phyloP scores from a whole-genome alignment of 2,329 filamentous ascomycete species.

The Claviceps sp. region DNA sequence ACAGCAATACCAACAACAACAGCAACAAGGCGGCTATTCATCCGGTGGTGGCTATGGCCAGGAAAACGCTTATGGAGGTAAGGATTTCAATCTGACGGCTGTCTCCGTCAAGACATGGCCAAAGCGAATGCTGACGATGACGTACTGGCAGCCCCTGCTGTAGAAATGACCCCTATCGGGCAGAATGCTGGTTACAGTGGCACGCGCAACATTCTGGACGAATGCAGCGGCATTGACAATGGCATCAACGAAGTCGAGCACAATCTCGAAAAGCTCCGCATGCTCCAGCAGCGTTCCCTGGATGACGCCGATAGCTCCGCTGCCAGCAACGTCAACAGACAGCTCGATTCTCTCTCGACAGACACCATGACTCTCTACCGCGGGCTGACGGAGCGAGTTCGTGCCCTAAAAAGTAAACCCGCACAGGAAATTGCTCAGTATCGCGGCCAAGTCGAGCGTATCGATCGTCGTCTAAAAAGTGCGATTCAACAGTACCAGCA shows the following conservation, averaged over 20 bases:
- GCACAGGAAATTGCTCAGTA: constrained; percentile 64
- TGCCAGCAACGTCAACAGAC: constrained; percentile 50
- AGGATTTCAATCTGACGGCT: not conserved
- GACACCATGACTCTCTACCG: constrained; percentile 79
- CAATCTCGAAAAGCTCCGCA: constrained; percentile 58
- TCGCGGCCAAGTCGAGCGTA: constrained; percentile 64
- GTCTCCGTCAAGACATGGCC: not conserved
- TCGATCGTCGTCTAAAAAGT: constrained; percentile 66
- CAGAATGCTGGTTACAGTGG: constrained; percentile 35
- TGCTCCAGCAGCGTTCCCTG: constrained; percentile 58
- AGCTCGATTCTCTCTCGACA: constrained; percentile 59
- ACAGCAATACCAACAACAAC: not conserved
- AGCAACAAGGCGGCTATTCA: not conserved
- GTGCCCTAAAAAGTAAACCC: constrained; percentile 67
- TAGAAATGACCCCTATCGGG: constrained; percentile 59
- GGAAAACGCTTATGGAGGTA: constrained; percentile 19
- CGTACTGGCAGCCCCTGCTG: constrained; percentile 29
- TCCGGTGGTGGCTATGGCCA: constrained; percentile 12
- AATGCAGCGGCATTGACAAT: constrained; percentile 67
- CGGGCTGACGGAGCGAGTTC: constrained; percentile 64
- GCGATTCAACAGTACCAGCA: constrained; percentile 74
- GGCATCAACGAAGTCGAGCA: constrained; percentile 62
- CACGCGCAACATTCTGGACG: constrained; percentile 63
- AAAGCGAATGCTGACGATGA: not conserved
- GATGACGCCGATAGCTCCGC: constrained; percentile 60